Evolutionary conservation across 1,284 basidiomycete species (phyloP).

Genomic region (Neonothopanus nambi): DNA sequence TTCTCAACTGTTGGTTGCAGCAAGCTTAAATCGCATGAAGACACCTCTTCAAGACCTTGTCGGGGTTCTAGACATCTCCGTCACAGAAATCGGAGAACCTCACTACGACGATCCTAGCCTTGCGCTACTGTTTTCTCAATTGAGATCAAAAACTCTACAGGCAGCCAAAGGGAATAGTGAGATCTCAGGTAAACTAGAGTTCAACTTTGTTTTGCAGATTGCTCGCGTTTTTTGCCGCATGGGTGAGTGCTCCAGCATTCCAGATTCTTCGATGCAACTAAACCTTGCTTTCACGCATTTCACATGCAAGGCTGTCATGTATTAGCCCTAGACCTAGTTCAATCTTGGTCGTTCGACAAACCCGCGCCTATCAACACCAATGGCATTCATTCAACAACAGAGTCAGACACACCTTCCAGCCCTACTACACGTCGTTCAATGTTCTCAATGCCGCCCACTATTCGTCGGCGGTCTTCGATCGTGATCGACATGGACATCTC

Average conservation of each 20-base stretch:
- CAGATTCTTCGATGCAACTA: neutral
- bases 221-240: conserved; percentile 89
- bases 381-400: conserved; percentile 16
- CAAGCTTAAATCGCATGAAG: conserved; percentile 36
- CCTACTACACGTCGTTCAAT: conserved; percentile 45
- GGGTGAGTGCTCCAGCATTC: conserved; percentile 55
- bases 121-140: conserved; percentile 86
- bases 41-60: conserved; percentile 78
- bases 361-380: conserved; percentile 44
- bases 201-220: conserved; percentile 92
- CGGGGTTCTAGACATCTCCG: conserved; percentile 48
- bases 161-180: conserved; percentile 89
- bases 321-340: conserved; percentile 83
- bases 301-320: conserved; percentile 98
- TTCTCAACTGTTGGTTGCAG: neutral
- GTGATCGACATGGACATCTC: conserved; percentile 87
- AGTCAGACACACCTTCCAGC: conserved; percentile 36
- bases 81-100: conserved; percentile 75
- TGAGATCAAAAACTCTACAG: conserved; percentile 87
- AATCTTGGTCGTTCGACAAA: conserved; percentile 88
- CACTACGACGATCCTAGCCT: conserved; percentile 92
- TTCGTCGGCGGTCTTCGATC: conserved; percentile 69
- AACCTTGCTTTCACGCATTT: conserved; percentile 1
- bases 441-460: conserved; percentile 49
- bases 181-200: conserved; percentile 84